Base-by-base conservation (phyloP, 768 basidiomycete species). In the Agrocybe praecox region DNA sequence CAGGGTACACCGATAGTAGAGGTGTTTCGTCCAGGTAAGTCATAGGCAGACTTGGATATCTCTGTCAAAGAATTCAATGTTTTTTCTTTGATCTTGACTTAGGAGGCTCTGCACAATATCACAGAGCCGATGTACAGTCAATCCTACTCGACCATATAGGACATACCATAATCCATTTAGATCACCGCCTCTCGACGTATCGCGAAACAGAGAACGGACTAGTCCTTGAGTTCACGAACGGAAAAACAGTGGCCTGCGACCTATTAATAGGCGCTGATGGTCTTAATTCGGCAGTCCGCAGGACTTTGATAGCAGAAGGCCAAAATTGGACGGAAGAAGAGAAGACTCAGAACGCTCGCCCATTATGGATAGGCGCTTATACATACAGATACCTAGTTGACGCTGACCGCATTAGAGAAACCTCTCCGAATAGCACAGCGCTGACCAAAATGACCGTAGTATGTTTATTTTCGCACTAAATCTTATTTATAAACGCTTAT, bases 251-350 rank as follows among this genome's bases (percentile, higher is more conserved):
- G 1, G 67, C 73, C 7, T 88, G 86, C 63, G 87, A 89, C 62
- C 60, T 89, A 8, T 76, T 90, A 70, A 70, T 88, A 34, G 87
- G 86, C 29, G 85, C 85, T 6, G 87, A 88, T 57, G 87, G 87
- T 2, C 57, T 88, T 45, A 82, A 81, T 62, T 87, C 85, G 2
- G 72, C 70, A 21, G 80, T 85, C 57, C 72, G 80, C 9, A 62
- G 61, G 29, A 59, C 5, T 14, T 52, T 53, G 15, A 54, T 75
- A 33, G 60, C 55, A 49, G 75, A 74, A 56, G 70, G 71, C 53
- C 72, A 71, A 5, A 59, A 63, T 22, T 52, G 62, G 54, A 63
- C 69, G 40, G 69, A 64, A 52, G 64, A 61, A 54, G 69, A 70
- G 52, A 70, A 70, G 8, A 67, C 74, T 12, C 73, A 72, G 52